phyloP scores from a whole-genome alignment of 352 stramenopile species.

The Phytophthora pinifolia region DNA sequence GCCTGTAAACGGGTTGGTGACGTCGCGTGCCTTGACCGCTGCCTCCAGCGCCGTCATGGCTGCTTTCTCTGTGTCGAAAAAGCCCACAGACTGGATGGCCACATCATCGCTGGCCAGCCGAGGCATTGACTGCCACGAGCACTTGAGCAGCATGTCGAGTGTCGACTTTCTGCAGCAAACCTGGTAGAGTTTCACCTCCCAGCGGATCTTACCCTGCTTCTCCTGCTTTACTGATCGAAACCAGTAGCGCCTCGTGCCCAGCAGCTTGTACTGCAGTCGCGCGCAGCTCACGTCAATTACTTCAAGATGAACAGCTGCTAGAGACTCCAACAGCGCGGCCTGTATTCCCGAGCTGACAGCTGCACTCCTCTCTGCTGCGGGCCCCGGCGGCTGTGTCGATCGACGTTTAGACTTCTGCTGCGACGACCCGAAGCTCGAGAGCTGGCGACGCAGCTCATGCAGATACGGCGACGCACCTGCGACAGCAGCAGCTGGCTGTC shows the following conservation, averaged over 20 bases:
- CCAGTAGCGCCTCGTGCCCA: conserved; percentile 72
- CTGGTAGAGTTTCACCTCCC: conserved; percentile 64
- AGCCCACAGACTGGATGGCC: conserved; percentile 43
- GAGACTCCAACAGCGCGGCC: conserved; percentile 11
- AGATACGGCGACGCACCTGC: conserved; percentile 21
- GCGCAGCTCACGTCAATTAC: conserved; percentile 54
- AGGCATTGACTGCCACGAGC: conserved; percentile 39
- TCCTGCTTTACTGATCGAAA: conserved; percentile 68
- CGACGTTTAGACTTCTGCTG: conserved; percentile 4
- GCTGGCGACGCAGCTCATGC: conserved; percentile 15
- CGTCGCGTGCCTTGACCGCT: conserved; percentile 37
- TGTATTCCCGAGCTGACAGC: conserved; percentile 22
- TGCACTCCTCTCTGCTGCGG: conserved; percentile 28
- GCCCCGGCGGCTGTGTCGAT: conserved; percentile 15
- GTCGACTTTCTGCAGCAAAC: conserved; percentile 49
- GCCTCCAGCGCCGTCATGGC: conserved; percentile 41
- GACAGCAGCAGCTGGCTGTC: not conserved
- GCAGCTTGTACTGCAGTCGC: conserved; percentile 55
- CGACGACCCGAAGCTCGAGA: conserved; percentile 22
- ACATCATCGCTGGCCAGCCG: conserved; percentile 48
- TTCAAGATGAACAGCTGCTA: conserved; percentile 22
- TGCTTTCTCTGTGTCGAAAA: conserved; percentile 61
- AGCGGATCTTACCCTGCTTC: conserved; percentile 51
- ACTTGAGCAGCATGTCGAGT: conserved; percentile 15
- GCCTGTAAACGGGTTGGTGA: conserved; percentile 46